Conservation (phyloP, 768 basidiomycete species). For the Agrocybe praecox region DNA sequence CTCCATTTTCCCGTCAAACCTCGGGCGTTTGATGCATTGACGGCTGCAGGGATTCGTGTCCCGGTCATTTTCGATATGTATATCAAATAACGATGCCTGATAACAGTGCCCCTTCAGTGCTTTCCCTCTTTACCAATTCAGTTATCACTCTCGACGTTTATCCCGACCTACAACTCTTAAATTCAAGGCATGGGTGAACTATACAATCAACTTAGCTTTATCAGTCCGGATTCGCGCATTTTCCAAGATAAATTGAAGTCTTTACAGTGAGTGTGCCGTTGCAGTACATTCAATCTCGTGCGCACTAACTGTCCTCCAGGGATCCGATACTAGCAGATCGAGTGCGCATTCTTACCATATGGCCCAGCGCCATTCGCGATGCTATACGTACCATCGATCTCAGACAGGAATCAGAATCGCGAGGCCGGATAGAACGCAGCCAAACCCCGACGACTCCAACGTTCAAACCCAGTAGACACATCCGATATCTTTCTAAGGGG, state of each 20-base stretch:
- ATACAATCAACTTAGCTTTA: constrained; percentile 25
- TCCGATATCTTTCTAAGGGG: constrained; percentile 14
- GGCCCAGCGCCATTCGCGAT: constrained; percentile 26
- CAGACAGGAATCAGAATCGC: background rate
- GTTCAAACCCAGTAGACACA: background rate
- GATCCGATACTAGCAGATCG: constrained; percentile 18
- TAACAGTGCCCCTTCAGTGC: background rate
- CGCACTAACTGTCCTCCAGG: constrained; percentile 2
- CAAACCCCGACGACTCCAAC: background rate
- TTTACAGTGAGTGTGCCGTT: constrained; percentile 21
- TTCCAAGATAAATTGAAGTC: constrained; percentile 21
- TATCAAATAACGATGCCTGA: background rate
- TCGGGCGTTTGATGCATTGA: background rate
- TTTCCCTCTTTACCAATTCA: background rate
- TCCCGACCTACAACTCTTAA: background rate
- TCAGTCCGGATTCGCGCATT: constrained; percentile 18
- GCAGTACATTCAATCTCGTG: background rate
- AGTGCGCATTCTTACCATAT: constrained; percentile 26
- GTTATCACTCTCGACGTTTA: too few species aligned
- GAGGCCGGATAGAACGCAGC: background rate
- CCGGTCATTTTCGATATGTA: background rate
- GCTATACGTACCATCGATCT: constrained; percentile 17
- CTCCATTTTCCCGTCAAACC: background rate
- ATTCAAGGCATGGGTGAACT: constrained; percentile 25
- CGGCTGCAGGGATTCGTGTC: background rate